phyloP scores from a whole-genome alignment of 768 basidiomycete species.

The Boletus edulis region DNA sequence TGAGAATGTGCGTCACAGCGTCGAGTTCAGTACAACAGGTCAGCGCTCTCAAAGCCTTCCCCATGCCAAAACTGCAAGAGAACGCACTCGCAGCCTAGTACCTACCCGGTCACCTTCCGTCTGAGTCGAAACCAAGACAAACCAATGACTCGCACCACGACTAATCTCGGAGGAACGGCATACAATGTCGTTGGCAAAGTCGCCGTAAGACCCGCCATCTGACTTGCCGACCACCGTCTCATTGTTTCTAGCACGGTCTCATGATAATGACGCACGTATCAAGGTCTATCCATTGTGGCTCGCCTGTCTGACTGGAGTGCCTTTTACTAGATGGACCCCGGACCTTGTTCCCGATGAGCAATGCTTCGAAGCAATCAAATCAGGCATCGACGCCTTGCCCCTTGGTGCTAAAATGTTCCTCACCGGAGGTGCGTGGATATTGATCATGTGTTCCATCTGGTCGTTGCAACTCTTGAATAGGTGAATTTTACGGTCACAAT shows the following conservation, averaged over 20 bases:
- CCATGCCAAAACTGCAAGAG: too few relatives aligned
- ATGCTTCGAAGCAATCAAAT: slow-evolving; percentile 62
- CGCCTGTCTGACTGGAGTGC: not conserved
- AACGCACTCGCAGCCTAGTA: not conserved
- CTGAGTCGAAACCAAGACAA: not conserved
- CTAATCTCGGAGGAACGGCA: slow-evolving; percentile 39
- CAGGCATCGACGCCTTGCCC: slow-evolving; percentile 43
- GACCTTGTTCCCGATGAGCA: slow-evolving; percentile 50
- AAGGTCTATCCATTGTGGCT: not conserved
- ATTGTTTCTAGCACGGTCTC: slow-evolving; percentile 39
- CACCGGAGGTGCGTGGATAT: slow-evolving; percentile 42
- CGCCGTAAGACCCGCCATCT: slow-evolving; percentile 9
- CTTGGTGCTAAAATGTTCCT: slow-evolving; percentile 46
- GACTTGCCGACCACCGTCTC: not conserved
- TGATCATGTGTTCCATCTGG: not conserved
- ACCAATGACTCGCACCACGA: slow-evolving; percentile 31
- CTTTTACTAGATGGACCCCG: slow-evolving; percentile 41
- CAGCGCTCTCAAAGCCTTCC: not conserved
- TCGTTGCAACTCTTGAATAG: slow-evolving; percentile 22
- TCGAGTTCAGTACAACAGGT: too few relatives aligned
- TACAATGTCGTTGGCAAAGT: slow-evolving; percentile 37
- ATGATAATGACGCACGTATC: slow-evolving; percentile 52
- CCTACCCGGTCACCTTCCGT: not conserved
- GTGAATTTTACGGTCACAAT: slow-evolving; percentile 56
- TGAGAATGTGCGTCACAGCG: too few relatives aligned